Conservation (phyloP, 768 basidiomycete genomes). For the Kwoniella dendrophila region DNA sequence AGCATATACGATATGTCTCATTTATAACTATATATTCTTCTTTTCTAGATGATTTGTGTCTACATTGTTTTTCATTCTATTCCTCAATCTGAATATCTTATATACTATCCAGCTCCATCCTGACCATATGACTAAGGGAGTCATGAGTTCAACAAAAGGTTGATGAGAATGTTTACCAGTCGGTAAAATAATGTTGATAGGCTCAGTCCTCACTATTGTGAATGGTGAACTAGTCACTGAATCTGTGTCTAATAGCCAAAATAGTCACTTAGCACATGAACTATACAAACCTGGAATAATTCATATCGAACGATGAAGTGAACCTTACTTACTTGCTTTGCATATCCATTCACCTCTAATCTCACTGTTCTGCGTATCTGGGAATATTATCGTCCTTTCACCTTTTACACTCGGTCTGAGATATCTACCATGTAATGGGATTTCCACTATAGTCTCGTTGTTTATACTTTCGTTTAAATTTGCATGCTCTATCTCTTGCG, state of each 20-base stretch:
- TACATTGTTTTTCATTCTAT: not conserved
- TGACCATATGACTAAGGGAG: slow-evolving; percentile 33
- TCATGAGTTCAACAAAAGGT: slow-evolving; percentile 29
- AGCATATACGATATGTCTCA: not conserved
- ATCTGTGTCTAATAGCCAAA: no score
- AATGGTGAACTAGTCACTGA: not conserved
- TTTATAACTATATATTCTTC: not conserved
- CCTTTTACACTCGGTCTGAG: slow-evolving; percentile 24
- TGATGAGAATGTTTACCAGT: slow-evolving; percentile 35
- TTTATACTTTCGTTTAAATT: not conserved
- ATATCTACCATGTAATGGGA: slow-evolving; percentile 41
- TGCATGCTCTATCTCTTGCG: not conserved
- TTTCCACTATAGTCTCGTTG: slow-evolving; percentile 5
- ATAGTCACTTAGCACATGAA: no score
- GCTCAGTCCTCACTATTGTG: not conserved
- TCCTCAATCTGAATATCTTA: slow-evolving; percentile 30
- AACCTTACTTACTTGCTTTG: slow-evolving; percentile 1
- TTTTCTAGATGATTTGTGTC: not conserved
- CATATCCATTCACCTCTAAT: slow-evolving; percentile 26
- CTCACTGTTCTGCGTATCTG: not conserved
- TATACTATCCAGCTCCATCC: slow-evolving; percentile 37
- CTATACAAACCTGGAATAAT: not conserved
- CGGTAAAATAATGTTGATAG: slow-evolving; percentile 28
- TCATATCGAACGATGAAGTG: not conserved
- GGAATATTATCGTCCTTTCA: slow-evolving; percentile 13